Percentiles rank a stretch among this genome's conserved stretches.
Conservation (phyloP, 129 eudicot genomes). For the Mikania micrantha region DNA sequence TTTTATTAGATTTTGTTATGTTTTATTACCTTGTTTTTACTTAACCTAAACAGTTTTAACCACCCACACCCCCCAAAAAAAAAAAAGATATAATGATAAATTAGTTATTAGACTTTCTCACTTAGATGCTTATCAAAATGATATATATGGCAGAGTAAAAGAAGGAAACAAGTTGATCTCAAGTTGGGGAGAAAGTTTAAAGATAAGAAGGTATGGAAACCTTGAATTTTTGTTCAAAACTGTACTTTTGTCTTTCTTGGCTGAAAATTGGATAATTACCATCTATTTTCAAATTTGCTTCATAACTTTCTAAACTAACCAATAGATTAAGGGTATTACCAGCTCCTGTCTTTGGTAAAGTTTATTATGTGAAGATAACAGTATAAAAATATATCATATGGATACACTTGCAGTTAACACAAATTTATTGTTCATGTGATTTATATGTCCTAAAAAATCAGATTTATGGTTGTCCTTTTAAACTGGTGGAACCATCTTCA, state of each 20-base stretch:
- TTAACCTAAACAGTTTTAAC: too few species aligned
- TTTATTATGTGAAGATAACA: not conserved
- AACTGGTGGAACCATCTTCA: slow-evolving; percentile 43
- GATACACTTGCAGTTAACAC: not conserved
- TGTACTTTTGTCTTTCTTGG: not conserved
- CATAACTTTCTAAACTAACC: not conserved
- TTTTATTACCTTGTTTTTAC: too few species aligned
- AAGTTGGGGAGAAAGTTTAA: slow-evolving; percentile 58
- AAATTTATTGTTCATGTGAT: not conserved
- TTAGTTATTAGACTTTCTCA: not conserved
- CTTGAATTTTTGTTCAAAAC: not conserved
- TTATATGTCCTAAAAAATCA: not conserved
- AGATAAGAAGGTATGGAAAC: slow-evolving; percentile 61
- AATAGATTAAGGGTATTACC: not conserved
- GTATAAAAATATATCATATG: not conserved
- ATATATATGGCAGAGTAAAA: slow-evolving; percentile 64
- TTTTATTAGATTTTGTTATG: not conserved
- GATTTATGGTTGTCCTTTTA: slow-evolving; percentile 27
- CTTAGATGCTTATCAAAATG: slow-evolving; percentile 28
- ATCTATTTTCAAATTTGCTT: not conserved
- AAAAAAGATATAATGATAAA: too few species aligned
- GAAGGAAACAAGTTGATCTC: slow-evolving; percentile 69
- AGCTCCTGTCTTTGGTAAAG: not conserved
- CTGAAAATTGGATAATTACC: not conserved
- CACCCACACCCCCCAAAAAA: too few species aligned